Conservation (phyloP, 1,139 yeast species). For the Fermentozyma sake region DNA sequence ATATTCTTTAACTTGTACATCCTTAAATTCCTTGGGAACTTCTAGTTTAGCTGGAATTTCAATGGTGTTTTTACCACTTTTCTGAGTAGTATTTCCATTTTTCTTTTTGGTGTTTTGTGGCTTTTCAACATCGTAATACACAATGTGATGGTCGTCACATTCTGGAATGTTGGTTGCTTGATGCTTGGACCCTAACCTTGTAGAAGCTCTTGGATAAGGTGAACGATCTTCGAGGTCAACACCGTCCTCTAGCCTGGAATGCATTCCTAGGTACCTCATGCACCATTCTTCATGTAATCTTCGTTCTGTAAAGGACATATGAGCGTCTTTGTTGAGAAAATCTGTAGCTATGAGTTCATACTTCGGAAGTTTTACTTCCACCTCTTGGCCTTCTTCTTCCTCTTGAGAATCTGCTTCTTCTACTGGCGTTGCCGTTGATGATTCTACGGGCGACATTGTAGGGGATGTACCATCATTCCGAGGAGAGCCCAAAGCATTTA, state of each 20-base stretch:
- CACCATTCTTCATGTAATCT: constrained; percentile 70
- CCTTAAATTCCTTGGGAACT: constrained; percentile 46
- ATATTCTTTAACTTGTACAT: constrained; percentile 39
- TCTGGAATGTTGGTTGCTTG: constrained; percentile 68
- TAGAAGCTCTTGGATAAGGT: constrained; percentile 79
- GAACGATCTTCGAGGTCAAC: constrained; percentile 70
- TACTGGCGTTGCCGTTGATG: constrained; percentile 5
- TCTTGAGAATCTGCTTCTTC: constrained; percentile 4
- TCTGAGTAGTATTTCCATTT: constrained; percentile 10
- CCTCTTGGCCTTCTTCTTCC: constrained; percentile 9
- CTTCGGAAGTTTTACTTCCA: constrained; percentile 35
- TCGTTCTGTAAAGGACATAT: constrained; percentile 41
- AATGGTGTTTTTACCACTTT: constrained; percentile 16
- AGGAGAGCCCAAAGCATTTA: constrained; percentile 18
- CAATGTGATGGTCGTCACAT: constrained; percentile 62
- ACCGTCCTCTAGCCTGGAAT: constrained; percentile 73
- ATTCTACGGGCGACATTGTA: constrained; percentile 2
- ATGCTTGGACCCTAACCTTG: constrained; percentile 70
- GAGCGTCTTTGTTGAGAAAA: constrained; percentile 44
- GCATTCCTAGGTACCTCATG: constrained; percentile 74
- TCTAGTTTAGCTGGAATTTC: constrained; percentile 26
- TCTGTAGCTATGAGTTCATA: constrained; percentile 59
- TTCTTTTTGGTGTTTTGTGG: constrained; percentile 14
- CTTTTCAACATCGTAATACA: constrained; percentile 53
- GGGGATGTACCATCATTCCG: constrained; percentile 2